Evolutionary conservation across 1,284 basidiomycete species (phyloP).

Genomic region (Ustilago trichophora): DNA sequence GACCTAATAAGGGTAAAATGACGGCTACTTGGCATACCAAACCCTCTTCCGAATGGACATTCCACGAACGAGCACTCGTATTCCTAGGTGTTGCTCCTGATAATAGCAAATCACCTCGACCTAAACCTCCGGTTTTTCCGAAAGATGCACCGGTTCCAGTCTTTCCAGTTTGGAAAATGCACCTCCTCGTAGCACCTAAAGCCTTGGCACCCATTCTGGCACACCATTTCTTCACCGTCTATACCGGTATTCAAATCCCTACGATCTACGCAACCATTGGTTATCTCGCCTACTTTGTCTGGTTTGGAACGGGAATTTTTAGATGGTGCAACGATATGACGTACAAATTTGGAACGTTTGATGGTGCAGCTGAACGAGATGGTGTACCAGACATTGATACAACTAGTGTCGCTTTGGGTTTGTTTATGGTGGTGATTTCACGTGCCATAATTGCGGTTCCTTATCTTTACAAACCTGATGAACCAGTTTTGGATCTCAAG

Average conservation of each 20-base stretch:
- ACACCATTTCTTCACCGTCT: constrained; percentile 21
- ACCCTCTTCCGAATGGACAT: constrained; percentile 7
- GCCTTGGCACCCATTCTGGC: constrained; percentile 34
- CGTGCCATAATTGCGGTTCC: constrained; percentile 26
- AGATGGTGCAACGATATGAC: constrained; percentile 28
- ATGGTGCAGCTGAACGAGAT: constrained; percentile 42
- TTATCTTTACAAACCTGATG: constrained; percentile 29
- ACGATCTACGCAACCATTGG: constrained; percentile 10
- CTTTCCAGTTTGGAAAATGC: constrained; percentile 43
- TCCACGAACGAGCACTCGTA: constrained; percentile 10
- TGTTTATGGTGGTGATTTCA: constrained; percentile 33
- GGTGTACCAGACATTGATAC: constrained; percentile 49
- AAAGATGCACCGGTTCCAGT: constrained; percentile 38
- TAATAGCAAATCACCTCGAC: neutral
- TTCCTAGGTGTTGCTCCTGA: constrained; percentile 12
- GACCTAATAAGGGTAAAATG: constrained; percentile 15
- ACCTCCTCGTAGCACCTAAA: constrained; percentile 20
- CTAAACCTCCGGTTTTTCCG: constrained; percentile 16
- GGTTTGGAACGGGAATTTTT: constrained; percentile 12
- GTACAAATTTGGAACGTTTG: constrained; percentile 54
- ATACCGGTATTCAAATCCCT: constrained; percentile 31
- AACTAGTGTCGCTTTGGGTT: constrained; percentile 16
- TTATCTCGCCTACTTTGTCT: constrained; percentile 30
- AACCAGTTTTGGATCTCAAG: constrained; percentile 11
- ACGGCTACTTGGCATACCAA: constrained; percentile 25